phyloP scores from a whole-genome alignment of 257 asterid genomes.

The Craterostigma plantagineum region DNA sequence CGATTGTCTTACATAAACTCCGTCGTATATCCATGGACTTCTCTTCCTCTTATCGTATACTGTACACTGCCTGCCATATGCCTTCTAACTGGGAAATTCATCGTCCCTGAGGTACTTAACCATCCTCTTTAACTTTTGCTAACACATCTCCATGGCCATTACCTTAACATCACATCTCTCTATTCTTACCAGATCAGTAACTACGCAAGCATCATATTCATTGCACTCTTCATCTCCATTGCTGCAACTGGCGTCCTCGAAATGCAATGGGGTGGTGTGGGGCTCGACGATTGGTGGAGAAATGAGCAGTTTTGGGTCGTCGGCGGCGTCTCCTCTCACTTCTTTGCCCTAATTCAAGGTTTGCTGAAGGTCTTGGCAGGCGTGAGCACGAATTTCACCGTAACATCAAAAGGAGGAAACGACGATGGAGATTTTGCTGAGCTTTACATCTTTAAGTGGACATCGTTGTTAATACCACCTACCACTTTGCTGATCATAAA shows the following conservation, averaged over 20 bases:
- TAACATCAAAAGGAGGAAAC: slow-evolving; percentile 65
- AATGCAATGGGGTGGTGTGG: slow-evolving; percentile 95
- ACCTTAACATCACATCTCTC: too few relatives aligned
- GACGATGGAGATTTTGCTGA: slow-evolving; percentile 64
- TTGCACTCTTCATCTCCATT: slow-evolving; percentile 63
- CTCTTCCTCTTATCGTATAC: slow-evolving; percentile 70
- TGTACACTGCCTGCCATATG: slow-evolving; percentile 88
- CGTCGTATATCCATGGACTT: slow-evolving; percentile 84
- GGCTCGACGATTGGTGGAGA: slow-evolving; percentile 94
- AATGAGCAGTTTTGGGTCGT: slow-evolving; percentile 97
- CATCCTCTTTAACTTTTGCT: too few relatives aligned
- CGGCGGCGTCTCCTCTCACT: slow-evolving; percentile 73
- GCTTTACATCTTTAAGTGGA: slow-evolving; percentile 78
- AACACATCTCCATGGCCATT: too few relatives aligned
- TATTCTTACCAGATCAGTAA: slow-evolving; percentile 47
- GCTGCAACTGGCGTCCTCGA: slow-evolving; percentile 77
- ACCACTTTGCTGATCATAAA: slow-evolving; percentile 53
- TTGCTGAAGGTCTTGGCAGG: slow-evolving; percentile 77
- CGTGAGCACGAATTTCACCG: slow-evolving; percentile 65
- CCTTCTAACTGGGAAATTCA: slow-evolving; percentile 62
- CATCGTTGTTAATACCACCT: slow-evolving; percentile 58
- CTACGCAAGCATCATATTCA: slow-evolving; percentile 63
- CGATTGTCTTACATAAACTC: slow-evolving; percentile 32
- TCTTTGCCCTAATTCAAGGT: slow-evolving; percentile 81
- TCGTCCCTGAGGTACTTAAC: slow-evolving; percentile 53